Conservation (phyloP, 1,284 basidiomycete species). For the Ceratobasidium theobromae region DNA sequence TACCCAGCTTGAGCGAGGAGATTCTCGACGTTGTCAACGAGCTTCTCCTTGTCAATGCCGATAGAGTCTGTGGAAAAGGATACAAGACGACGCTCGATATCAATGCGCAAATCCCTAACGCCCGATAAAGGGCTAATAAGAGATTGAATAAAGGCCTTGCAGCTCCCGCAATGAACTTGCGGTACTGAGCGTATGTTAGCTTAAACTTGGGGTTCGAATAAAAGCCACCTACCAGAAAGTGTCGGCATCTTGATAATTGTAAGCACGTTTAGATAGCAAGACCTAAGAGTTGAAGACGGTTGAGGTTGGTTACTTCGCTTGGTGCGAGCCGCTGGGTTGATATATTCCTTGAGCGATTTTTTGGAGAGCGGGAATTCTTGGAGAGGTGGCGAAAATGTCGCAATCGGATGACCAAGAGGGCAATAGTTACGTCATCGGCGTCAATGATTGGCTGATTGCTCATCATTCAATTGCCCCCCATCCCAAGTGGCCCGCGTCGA, state of each 20-base stretch:
- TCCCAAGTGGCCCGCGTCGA: not conserved
- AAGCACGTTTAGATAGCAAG: not conserved
- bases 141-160: constrained; percentile 19
- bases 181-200: constrained; percentile 7
- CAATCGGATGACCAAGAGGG: constrained; percentile 12
- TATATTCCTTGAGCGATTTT: constrained; percentile 9
- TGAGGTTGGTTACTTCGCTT: not conserved
- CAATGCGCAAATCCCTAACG: constrained; percentile 6
- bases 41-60: constrained; percentile 2
- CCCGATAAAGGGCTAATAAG: constrained; percentile 9
- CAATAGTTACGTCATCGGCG: constrained; percentile 10
- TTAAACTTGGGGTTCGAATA: not conserved
- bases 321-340: not conserved
- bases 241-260: constrained; percentile 17
- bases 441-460: not conserved
- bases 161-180: constrained; percentile 25
- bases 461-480: not conserved
- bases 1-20: constrained; percentile 19
- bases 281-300: not conserved
- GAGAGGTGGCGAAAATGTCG: constrained; percentile 19
- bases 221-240: not conserved
- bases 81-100: constrained; percentile 8
- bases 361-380: constrained; percentile 1
- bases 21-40: constrained; percentile 9
- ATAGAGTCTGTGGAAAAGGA: constrained; percentile 1